These are phyloP conservation scores for Aspergillus uvarum DNA, from an alignment of 2,329 filamentous ascomycete genomes.

Conservation along the genomic window DNA sequence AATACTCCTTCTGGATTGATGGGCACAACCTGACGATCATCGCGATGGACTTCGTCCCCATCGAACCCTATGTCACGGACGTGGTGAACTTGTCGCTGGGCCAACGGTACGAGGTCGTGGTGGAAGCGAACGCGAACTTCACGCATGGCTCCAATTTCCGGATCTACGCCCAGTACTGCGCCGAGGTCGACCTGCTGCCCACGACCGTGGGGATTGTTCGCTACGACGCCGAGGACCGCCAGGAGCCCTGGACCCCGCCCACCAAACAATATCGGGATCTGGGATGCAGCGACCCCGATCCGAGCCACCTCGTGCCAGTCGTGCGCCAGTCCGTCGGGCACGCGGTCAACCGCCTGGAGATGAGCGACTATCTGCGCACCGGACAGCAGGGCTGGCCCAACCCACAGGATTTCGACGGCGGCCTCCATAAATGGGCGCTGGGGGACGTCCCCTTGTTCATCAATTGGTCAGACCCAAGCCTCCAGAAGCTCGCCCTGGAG, in stretches of 20 bases:
- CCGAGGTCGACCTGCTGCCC: conserved; percentile 17
- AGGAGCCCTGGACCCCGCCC: conserved; percentile 17
- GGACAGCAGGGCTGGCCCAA: background rate
- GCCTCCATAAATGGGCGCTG: conserved; percentile 15
- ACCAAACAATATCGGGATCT: conserved; percentile 4
- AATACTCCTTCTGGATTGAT: conserved; percentile 47
- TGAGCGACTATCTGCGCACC: background rate
- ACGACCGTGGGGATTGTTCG: conserved; percentile 26
- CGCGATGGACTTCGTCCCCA: conserved; percentile 62
- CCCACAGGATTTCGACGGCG: conserved; percentile 5
- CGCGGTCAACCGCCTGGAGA: background rate
- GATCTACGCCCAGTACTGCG: conserved; percentile 17
- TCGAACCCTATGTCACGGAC: conserved; percentile 61
- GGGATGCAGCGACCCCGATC: background rate
- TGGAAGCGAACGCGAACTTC: conserved; percentile 47
- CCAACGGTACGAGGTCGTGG: conserved; percentile 48
- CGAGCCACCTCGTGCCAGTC: background rate
- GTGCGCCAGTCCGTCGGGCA: background rate
- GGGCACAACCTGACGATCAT: conserved; percentile 64
- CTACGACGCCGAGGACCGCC: conserved; percentile 15
- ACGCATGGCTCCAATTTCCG: conserved; percentile 39
- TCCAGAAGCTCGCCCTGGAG: conserved; percentile 35
- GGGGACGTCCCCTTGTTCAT: conserved; percentile 30
- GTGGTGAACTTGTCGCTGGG: conserved; percentile 49
- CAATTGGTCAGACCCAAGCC: conserved; percentile 44